These are phyloP conservation scores for Brachypodium distachyon DNA, from an alignment of 202 grass and related monocot genomes.

Conservation along the genomic window DNA sequence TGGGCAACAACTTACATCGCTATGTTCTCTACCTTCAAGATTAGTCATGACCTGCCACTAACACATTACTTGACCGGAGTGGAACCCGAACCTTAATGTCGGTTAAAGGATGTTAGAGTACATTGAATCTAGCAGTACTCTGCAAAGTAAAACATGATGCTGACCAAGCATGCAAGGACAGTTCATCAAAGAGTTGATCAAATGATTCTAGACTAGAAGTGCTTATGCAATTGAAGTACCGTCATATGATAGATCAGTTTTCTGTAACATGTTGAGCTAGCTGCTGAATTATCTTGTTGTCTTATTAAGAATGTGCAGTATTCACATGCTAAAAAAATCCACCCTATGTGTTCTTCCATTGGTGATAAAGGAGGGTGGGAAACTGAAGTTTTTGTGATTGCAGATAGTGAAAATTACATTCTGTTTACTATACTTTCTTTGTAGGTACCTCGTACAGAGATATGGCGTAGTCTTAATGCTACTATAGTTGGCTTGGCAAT, in stretches of 20 bases:
- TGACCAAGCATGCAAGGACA: neutral
- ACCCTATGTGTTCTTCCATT: neutral
- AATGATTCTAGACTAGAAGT: neutral
- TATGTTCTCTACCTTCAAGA: neutral
- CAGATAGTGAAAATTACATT: neutral
- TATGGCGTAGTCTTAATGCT: conserved; percentile 77
- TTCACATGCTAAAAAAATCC: neutral
- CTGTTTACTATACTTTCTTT: neutral
- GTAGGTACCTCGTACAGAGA: conserved; percentile 65
- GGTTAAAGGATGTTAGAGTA: neutral
- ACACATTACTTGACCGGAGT: neutral
- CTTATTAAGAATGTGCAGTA: neutral
- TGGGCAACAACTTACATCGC: neutral
- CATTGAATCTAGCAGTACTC: neutral
- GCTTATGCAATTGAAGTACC: neutral
- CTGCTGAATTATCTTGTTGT: neutral
- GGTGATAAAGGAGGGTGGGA: neutral
- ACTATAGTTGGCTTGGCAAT: conserved; percentile 69
- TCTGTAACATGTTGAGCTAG: neutral
- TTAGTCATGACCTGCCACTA: neutral
- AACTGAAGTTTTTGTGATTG: neutral
- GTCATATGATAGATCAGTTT: neutral
- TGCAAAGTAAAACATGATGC: neutral
- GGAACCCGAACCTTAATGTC: neutral
- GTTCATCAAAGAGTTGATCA: neutral